These are phyloP conservation scores for Malassezia furfur DNA, from an alignment of 1,284 basidiomycete genomes.

Conservation along the genomic window DNA sequence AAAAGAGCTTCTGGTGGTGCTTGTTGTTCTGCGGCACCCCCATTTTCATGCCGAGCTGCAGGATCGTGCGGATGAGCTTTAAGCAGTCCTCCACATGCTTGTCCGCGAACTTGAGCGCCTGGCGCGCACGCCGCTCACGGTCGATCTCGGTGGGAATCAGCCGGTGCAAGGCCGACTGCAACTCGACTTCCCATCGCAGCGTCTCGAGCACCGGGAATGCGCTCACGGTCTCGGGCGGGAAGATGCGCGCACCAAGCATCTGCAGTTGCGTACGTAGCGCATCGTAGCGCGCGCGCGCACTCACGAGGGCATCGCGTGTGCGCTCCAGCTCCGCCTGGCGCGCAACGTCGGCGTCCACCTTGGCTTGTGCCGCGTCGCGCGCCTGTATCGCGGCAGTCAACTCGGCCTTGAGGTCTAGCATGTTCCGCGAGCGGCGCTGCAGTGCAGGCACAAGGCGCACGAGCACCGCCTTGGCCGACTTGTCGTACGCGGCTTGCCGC, in stretches of 20 bases:
- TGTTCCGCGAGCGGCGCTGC: not conserved
- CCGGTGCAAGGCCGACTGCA: conserved; percentile 14
- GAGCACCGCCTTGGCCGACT: not conserved
- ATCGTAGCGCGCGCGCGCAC: conserved; percentile 12
- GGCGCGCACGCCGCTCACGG: conserved; percentile 28
- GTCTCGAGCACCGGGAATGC: conserved; percentile 19
- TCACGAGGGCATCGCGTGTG: conserved; percentile 17
- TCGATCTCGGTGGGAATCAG: conserved; percentile 26
- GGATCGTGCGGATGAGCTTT: conserved; percentile 22
- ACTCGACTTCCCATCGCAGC: conserved; percentile 24
- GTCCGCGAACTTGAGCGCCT: conserved; percentile 20
- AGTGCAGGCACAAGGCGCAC: not conserved
- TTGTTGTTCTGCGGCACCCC: conserved; percentile 28
- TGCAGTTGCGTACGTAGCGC: not conserved
- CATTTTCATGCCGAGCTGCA: conserved; percentile 26
- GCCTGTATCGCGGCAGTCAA: not conserved
- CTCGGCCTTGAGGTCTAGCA: not conserved
- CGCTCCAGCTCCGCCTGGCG: conserved; percentile 12
- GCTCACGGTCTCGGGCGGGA: not conserved
- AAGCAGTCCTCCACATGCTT: conserved; percentile 18
- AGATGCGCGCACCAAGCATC: not conserved
- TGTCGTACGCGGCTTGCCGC: not conserved
- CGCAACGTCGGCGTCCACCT: not conserved
- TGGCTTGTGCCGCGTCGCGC: not conserved
- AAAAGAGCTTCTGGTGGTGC: conserved; percentile 24